Evolutionary conservation across 2,329 filamentous ascomycete species (phyloP).

Genomic region (Colletotrichum endophyticum): DNA sequence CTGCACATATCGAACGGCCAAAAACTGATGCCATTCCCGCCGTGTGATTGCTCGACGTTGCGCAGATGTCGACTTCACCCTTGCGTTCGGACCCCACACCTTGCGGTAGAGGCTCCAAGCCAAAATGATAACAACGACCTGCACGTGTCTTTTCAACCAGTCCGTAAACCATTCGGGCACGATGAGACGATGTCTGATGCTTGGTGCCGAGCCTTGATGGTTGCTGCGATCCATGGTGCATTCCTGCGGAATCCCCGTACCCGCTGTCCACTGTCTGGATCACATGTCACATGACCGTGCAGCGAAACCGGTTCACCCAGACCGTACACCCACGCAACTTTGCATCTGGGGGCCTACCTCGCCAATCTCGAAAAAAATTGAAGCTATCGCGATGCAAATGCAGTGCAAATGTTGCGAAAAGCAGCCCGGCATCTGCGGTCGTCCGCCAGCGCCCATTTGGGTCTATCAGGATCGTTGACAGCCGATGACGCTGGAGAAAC

Average conservation of each 20-base stretch:
- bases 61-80: background rate
- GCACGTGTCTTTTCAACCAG: background rate
- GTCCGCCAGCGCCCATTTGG: background rate
- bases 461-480: background rate
- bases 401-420: background rate
- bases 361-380: background rate
- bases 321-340: slow-evolving; percentile 2
- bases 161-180: background rate
- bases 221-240: background rate
- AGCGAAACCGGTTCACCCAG: background rate
- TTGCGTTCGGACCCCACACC: background rate
- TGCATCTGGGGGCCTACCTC: background rate
- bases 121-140: background rate
- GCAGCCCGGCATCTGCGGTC: background rate
- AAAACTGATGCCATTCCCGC: slow-evolving; percentile 3
- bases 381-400: background rate
- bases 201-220: background rate
- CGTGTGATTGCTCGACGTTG: background rate
- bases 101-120: background rate
- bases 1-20: background rate
- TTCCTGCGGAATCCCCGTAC: background rate
- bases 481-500: background rate
- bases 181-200: background rate
- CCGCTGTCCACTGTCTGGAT: background rate
- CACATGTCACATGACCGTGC: slow-evolving; percentile 6